phyloP scores from a whole-genome alignment of 2,329 filamentous ascomycete species.

The Curvularia verruculosa region DNA sequence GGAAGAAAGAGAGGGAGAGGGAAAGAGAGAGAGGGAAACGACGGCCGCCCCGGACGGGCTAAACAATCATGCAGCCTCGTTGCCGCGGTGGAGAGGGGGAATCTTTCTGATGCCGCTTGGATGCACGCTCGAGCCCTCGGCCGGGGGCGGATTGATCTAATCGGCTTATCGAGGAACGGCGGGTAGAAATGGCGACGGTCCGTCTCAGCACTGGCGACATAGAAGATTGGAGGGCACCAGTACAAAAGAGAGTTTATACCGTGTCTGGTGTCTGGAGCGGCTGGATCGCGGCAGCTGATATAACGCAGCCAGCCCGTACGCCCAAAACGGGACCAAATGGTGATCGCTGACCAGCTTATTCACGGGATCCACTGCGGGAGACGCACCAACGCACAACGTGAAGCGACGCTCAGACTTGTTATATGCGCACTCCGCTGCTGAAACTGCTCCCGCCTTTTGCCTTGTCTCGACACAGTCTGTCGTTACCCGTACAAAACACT shows the following conservation, averaged over 20 bases:
- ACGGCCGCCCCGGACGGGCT: not conserved
- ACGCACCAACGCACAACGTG: conserved; percentile 2
- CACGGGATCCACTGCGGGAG: conserved; percentile 13
- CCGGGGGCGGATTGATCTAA: conserved; percentile 27
- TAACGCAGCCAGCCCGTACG: conserved; percentile 12
- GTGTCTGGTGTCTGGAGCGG: not conserved
- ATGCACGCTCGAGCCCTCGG: conserved; percentile 31
- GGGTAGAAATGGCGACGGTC: conserved; percentile 20
- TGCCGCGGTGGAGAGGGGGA: conserved; percentile 17
- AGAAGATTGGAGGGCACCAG: not conserved
- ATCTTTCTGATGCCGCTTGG: conserved; percentile 26
- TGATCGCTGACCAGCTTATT: conserved; percentile 18
- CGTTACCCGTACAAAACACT: conserved; percentile 12
- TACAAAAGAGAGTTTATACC: not conserved
- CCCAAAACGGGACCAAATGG: conserved; percentile 6
- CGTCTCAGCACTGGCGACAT: conserved; percentile 6
- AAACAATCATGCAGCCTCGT: conserved; percentile 9
- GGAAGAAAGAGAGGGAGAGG: conserved; percentile 1
- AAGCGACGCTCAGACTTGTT: not conserved
- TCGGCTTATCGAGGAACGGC: conserved; percentile 23
- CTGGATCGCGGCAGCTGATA: conserved; percentile 22
- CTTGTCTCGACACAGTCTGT: conserved; percentile 9
- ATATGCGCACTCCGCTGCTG: conserved; percentile 2
- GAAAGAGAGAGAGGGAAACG: not conserved
- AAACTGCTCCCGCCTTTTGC: conserved; percentile 18